Conservation (phyloP, 805 yeast species). For the Kodamaea nitidulidarum region DNA sequence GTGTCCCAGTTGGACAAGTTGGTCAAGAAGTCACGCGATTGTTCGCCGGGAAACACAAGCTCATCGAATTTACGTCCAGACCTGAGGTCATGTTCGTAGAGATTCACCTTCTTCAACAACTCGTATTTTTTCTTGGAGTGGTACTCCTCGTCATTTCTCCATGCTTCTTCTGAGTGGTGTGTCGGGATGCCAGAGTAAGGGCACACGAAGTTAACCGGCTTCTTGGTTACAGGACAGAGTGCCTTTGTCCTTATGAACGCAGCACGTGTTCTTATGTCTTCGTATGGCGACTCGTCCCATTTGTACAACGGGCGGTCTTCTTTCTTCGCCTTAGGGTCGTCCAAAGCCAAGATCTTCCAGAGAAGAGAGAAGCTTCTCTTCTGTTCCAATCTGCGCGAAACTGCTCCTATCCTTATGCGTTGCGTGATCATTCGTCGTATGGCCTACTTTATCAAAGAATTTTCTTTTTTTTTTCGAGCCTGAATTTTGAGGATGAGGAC, state of each 20-base stretch:
- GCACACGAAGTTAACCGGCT: slow-evolving; percentile 79
- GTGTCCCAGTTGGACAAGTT: slow-evolving; percentile 89
- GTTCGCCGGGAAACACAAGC: slow-evolving; percentile 84
- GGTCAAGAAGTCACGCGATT: slow-evolving; percentile 68
- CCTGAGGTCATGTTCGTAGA: slow-evolving; percentile 91
- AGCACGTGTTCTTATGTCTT: slow-evolving; percentile 85
- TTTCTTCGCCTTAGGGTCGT: slow-evolving; percentile 24
- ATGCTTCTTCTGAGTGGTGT: slow-evolving; percentile 84
- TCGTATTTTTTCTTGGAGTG: slow-evolving; percentile 66
- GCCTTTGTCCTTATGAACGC: slow-evolving; percentile 86
- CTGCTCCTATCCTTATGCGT: background rate
- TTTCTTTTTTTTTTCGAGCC: background rate
- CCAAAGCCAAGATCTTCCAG: slow-evolving; percentile 36
- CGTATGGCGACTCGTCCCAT: slow-evolving; percentile 91
- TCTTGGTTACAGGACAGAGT: slow-evolving; percentile 83
- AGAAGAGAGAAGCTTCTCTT: slow-evolving; percentile 33
- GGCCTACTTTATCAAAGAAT: slow-evolving; percentile 1
- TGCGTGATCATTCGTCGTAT: background rate
- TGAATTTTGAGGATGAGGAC: background rate
- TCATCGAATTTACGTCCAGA: slow-evolving; percentile 94
- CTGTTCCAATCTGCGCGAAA: background rate
- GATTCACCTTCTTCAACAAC: slow-evolving; percentile 77
- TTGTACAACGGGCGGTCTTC: slow-evolving; percentile 42
- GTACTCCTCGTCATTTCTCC: slow-evolving; percentile 76
- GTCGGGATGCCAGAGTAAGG: slow-evolving; percentile 96